phyloP scores from a whole-genome alignment of 768 basidiomycete species.

The Panaeolus papilionaceus region DNA sequence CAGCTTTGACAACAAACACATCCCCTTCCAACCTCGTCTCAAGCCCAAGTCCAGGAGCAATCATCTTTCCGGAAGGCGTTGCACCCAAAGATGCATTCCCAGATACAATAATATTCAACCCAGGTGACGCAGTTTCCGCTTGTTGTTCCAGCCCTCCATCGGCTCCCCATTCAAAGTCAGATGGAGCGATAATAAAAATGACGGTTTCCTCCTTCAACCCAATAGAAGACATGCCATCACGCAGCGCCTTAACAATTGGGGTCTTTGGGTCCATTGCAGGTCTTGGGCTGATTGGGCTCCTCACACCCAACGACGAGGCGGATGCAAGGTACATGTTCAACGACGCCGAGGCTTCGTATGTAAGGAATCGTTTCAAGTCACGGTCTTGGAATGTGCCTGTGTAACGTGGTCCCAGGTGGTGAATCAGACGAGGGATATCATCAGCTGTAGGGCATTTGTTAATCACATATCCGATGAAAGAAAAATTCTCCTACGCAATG shows the following conservation, averaged over 20 bases:
- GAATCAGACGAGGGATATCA: constrained; percentile 74
- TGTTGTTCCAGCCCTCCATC: constrained; percentile 17
- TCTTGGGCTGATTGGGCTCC: constrained; percentile 10
- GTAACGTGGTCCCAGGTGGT: constrained; percentile 85
- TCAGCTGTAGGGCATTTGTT: constrained; percentile 50
- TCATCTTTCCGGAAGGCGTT: constrained; percentile 16
- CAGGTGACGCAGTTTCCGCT: constrained; percentile 4
- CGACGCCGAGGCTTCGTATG: constrained; percentile 85
- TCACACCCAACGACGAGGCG: constrained; percentile 33
- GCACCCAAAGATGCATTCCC: not conserved
- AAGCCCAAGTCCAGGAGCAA: constrained; percentile 21
- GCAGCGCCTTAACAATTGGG: constrained; percentile 56
- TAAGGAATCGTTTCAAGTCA: constrained; percentile 73
- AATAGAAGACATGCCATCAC: constrained; percentile 44
- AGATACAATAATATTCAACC: not conserved
- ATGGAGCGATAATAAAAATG: constrained; percentile 30
- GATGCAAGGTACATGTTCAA: constrained; percentile 77
- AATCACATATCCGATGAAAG: constrained; percentile 12
- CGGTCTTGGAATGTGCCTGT: constrained; percentile 77
- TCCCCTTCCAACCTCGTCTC: constrained; percentile 47
- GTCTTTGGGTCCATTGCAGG: constrained; percentile 20
- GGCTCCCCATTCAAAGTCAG: constrained; percentile 31
- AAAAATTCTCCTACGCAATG: constrained; percentile 51
- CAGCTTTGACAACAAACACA: constrained; percentile 63
- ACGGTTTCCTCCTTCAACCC: constrained; percentile 36